These are phyloP conservation scores for Hanseniaspora thailandica DNA, from an alignment of 805 yeast species.

Conservation along the genomic window DNA sequence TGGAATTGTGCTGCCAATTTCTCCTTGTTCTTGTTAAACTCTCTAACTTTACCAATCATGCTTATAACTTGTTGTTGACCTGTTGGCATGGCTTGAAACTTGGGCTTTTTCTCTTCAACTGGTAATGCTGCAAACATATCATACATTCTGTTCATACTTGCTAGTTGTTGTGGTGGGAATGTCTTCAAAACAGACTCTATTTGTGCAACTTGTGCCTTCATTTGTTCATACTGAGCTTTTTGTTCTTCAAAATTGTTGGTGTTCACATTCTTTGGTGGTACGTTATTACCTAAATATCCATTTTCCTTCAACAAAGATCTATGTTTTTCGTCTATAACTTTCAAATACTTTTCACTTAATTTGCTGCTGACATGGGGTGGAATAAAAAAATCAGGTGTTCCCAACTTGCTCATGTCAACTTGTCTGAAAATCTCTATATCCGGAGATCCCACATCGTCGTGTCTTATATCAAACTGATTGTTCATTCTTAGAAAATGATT, in stretches of 20 bases:
- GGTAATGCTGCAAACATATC: conserved; percentile 1
- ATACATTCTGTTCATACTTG: conserved; percentile 5
- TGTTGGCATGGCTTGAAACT: conserved; percentile 6
- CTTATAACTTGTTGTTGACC: conserved; percentile 10
- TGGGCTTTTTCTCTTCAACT: conserved; percentile 2
- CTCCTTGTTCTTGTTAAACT: conserved; percentile 8
- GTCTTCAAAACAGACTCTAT: conserved; percentile 7
- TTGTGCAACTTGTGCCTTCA: conserved; percentile 6
- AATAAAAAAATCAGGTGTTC: conserved; percentile 11
- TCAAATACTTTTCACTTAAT: conserved; percentile 5
- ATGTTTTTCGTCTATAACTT: conserved; percentile 11
- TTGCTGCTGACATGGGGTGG: conserved; percentile 12
- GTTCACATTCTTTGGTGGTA: neutral
- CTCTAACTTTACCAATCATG: conserved; percentile 11
- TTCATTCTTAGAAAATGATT: neutral
- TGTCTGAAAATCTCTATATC: conserved; percentile 13
- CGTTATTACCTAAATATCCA: neutral
- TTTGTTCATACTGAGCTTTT: neutral
- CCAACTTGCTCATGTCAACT: conserved; percentile 13
- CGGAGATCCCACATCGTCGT: neutral
- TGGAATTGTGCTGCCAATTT: conserved; percentile 1
- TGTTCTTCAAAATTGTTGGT: neutral
- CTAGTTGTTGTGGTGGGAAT: conserved; percentile 9
- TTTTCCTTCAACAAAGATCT: conserved; percentile 7
- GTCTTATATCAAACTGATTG: neutral